Base-by-base conservation (phyloP, 352 stramenopile genomes). In the Peronospora destructor region DNA sequence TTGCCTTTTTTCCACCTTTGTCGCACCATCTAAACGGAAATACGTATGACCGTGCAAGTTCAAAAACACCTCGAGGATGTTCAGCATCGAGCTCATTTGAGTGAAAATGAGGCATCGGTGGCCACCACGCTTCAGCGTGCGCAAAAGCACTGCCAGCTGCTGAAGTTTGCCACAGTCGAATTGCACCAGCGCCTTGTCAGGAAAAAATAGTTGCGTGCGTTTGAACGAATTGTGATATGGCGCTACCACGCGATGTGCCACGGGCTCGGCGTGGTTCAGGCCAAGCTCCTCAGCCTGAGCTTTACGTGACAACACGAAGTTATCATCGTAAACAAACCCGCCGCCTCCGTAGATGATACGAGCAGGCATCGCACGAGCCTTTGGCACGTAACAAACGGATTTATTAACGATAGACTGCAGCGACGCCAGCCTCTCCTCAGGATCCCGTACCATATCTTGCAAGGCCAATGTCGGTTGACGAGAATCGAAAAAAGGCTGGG, bases 61-160 rank as follows among this genome's bases (percentile, higher is more conserved):
- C 30, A 99, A 73, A 68, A 99, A 99, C 38, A 91, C 81, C 76
- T 99, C 96, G 11, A 99, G 78, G 28, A 99, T 95, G 68, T 99
- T 97, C 26, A 99, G 76, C 96, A 99, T 99, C 41, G 95, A 97
- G 45, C 91, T 98, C 96, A 99, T 99, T 66, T 99, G 95, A 21
- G 90, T 97, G 49, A 97, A 97, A 34, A 97, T 97, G n/a, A 97
- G 66, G 6, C 84, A 95, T 17, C 96, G 80, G 57, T 99, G 95
- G 6, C 87, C 85, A 11, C 83, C 94, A 10, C 79, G 82, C 53
- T 97, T 98, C n/a, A 99, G 73, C 50, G 97, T 95, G 4, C 88
- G 92, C 13, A 99, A 67, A 59, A 99, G 94, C 26, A 71, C 32
- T 25, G 83, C 82, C 7, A 96, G 52, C 29, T 91, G 72, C 34